A percentile compares a stretch with the other conserved stretches of the same genome.
Conservation (phyloP, 2,329 filamentous ascomycete genomes). For the Pseudocercospora eumusae region DNA sequence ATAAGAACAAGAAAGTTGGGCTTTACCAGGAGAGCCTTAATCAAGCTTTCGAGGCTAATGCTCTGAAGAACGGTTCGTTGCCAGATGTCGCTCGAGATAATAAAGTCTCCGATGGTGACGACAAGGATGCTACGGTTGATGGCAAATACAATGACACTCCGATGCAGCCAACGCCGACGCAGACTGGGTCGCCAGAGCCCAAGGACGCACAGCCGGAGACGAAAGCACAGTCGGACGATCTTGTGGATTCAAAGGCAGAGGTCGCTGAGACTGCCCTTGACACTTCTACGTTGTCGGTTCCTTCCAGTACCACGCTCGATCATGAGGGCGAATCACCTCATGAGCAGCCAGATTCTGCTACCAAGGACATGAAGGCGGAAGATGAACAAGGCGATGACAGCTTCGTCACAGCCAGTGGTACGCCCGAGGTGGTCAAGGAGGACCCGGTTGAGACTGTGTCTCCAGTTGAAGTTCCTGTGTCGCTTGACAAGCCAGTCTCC, state of each 20-base stretch:
- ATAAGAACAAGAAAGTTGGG: constrained; percentile 22
- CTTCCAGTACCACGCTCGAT: neutral
- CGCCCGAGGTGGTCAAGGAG: constrained; percentile 21
- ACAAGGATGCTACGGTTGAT: neutral
- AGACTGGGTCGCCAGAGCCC: neutral
- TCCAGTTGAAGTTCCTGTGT: neutral
- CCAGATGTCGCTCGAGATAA: neutral
- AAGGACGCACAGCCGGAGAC: neutral
- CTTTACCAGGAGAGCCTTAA: constrained; percentile 10
- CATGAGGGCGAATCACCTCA: neutral
- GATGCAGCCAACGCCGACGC: neutral
- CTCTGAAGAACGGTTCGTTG: constrained; percentile 1
- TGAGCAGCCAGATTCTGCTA: constrained; percentile 12
- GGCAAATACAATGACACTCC: constrained; percentile 11
- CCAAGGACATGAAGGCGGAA: constrained; percentile 18
- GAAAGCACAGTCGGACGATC: neutral
- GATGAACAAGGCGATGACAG: constrained; percentile 37
- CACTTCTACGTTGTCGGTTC: neutral
- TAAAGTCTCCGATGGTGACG: neutral
- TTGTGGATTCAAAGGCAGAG: neutral
- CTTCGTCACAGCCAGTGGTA: constrained; percentile 38
- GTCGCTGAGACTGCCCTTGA: neutral
- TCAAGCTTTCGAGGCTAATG: constrained; percentile 11
- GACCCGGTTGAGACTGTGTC: neutral
- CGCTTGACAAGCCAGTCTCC: neutral